phyloP scores from a whole-genome alignment of 2,329 filamentous ascomycete species.

The Furcasterigmium furcatum region DNA sequence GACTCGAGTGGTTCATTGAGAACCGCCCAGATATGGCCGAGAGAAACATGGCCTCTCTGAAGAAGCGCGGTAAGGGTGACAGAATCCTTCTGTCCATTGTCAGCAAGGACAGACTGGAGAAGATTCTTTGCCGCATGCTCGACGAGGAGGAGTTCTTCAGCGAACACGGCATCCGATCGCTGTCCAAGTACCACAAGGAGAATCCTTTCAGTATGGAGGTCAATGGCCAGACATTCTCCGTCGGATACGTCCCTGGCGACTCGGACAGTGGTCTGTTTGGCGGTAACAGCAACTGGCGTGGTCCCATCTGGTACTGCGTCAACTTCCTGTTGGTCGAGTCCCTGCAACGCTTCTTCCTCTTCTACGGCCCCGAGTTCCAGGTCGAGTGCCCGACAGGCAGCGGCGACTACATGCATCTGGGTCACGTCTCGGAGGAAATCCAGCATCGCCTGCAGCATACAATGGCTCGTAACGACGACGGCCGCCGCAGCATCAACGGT shows the following conservation, averaged over 20 bases:
- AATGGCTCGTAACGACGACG: slow-evolving; percentile 80
- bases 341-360: slow-evolving; percentile 92
- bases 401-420: slow-evolving; percentile 92
- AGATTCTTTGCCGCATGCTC: slow-evolving; percentile 88
- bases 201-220: slow-evolving; percentile 94
- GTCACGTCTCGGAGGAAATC: slow-evolving; percentile 90
- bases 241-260: slow-evolving; percentile 90
- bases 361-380: slow-evolving; percentile 84
- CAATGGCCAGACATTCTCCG: slow-evolving; percentile 84
- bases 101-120: slow-evolving; percentile 85
- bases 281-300: slow-evolving; percentile 97
- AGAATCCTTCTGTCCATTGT: slow-evolving; percentile 85
- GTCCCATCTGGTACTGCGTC: slow-evolving; percentile 92
- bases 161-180: slow-evolving; percentile 83
- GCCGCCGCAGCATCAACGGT: slow-evolving; percentile 83
- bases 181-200: slow-evolving; percentile 89
- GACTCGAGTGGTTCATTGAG: slow-evolving; percentile 90
- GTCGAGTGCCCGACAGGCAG: slow-evolving; percentile 94
- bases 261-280: slow-evolving; percentile 94
- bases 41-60: slow-evolving; percentile 92
- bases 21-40: slow-evolving; percentile 84
- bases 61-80: slow-evolving; percentile 84
- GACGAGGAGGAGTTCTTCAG: slow-evolving; percentile 92
- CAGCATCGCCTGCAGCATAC: slow-evolving; percentile 93
- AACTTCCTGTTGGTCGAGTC: slow-evolving; percentile 95